Percentiles rank a stretch among this genome's conserved stretches.
Evolutionary conservation across 2,329 filamentous ascomycete species (phyloP).

Genomic region (Beauveria sp.): DNA sequence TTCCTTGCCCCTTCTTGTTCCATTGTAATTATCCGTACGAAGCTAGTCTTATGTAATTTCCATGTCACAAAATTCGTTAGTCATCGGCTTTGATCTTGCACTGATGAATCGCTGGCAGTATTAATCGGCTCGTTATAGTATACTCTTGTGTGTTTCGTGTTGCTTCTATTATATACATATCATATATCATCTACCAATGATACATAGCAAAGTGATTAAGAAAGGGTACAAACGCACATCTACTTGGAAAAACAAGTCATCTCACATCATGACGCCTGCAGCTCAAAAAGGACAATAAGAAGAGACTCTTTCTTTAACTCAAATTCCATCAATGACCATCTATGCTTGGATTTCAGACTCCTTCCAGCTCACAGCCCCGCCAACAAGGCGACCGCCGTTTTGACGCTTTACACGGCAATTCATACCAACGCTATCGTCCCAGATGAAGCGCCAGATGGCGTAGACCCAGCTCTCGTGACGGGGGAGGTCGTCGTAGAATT

Average conservation of each 20-base stretch:
- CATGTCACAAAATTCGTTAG: not conserved
- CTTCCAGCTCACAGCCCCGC: constrained; percentile 50
- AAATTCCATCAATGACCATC: constrained; percentile 8
- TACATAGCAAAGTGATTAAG: not conserved
- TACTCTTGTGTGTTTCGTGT: not conserved
- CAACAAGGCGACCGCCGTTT: constrained; percentile 60
- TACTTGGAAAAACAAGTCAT: not conserved
- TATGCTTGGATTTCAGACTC: constrained; percentile 62
- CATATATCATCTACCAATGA: not conserved
- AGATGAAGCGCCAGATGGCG: constrained; percentile 93
- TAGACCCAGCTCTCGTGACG: constrained; percentile 84
- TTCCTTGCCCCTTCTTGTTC: not conserved
- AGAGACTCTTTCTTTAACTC: not conserved
- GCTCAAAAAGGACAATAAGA: not conserved
- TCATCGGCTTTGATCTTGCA: too few species aligned
- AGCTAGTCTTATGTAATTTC: constrained; percentile 5
- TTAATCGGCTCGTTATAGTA: too few species aligned
- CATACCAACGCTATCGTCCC: constrained; percentile 81
- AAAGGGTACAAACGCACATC: not conserved
- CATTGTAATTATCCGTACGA: not conserved
- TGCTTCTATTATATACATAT: not conserved
- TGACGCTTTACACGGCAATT: constrained; percentile 90
- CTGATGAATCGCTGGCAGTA: not conserved
- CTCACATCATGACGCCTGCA: not conserved
- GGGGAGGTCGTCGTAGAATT: constrained; percentile 88